Evolutionary conservation across 2,329 filamentous ascomycete genomes (phyloP).

Genomic region (Dothideomycetes sp.): DNA sequence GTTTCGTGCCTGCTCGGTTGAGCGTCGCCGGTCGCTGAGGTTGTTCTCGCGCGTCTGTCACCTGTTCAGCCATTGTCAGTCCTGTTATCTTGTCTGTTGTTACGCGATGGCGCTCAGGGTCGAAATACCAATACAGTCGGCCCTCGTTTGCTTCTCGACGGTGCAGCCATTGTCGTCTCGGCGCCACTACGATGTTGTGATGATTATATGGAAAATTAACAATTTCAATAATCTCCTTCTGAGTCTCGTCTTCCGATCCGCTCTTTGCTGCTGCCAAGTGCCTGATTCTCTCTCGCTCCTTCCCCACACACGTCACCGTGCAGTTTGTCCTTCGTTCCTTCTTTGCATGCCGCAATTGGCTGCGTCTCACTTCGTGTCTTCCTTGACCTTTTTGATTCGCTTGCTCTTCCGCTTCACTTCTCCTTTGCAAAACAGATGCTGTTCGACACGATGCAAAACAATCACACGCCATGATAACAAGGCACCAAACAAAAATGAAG

Average conservation of each 20-base stretch:
- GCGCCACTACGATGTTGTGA: too few relatives aligned
- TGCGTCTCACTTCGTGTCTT: too few relatives aligned
- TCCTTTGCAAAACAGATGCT: conserved; percentile 14
- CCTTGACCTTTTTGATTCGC: background rate
- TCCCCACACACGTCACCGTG: conserved; percentile 5
- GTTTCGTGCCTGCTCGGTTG: conserved; percentile 47
- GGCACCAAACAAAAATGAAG: conserved; percentile 1
- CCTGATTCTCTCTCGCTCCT: background rate
- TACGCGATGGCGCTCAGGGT: background rate
- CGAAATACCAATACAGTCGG: conserved; percentile 34
- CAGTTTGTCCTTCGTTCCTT: background rate
- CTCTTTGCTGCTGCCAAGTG: conserved; percentile 9
- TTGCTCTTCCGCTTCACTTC: background rate
- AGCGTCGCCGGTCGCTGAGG: conserved; percentile 29
- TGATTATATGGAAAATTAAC: too few relatives aligned
- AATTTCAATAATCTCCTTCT: too few relatives aligned
- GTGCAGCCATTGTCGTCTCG: conserved; percentile 14
- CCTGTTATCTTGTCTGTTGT: conserved; percentile 14
- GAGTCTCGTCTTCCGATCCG: background rate
- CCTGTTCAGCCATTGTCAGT: conserved; percentile 29
- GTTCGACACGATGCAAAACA: too few relatives aligned
- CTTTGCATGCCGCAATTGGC: background rate
- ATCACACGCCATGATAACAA: conserved; percentile 12
- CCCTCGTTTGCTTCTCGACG: conserved; percentile 28
- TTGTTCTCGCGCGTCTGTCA: conserved; percentile 48